phyloP scores from a whole-genome alignment of 2,329 filamentous ascomycete genomes.

The Zasmidium angulare region DNA sequence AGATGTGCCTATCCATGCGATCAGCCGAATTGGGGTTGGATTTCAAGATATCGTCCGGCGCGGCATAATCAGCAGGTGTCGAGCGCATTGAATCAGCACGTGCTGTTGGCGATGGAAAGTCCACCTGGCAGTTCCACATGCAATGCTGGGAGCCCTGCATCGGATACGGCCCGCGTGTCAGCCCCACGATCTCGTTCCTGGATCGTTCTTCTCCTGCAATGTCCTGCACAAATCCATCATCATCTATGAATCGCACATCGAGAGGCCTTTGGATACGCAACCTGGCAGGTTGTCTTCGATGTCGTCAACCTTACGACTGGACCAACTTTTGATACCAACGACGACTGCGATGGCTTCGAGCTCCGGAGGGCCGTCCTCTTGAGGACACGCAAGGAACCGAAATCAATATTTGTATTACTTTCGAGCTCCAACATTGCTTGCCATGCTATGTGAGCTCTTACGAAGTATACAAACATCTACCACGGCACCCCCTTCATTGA shows the following conservation, averaged over 20 bases:
- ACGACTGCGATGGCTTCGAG: too few species aligned
- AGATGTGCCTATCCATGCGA: background rate
- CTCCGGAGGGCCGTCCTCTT: too few species aligned
- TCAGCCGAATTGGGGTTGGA: background rate
- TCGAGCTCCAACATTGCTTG: too few species aligned
- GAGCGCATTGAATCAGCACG: background rate
- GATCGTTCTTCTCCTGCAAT: background rate
- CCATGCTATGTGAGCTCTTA: too few species aligned
- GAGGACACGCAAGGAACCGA: too few species aligned
- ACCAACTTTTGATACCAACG: too few species aligned
- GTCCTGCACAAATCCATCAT: background rate
- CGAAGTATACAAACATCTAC: too few species aligned
- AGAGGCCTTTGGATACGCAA: too few species aligned
- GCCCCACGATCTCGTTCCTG: background rate
- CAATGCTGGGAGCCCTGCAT: background rate
- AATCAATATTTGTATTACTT: too few species aligned
- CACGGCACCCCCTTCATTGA: slow-evolving; percentile 17
- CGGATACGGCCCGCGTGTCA: background rate
- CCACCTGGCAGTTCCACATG: background rate
- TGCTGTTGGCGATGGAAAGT: background rate
- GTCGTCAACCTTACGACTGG: too few species aligned
- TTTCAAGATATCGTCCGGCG: background rate
- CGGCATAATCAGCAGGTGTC: background rate
- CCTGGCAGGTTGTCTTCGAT: too few species aligned
- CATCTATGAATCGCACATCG: too few species aligned